Percentiles rank a stretch among this genome's conserved stretches.
These are phyloP conservation scores for Lycium barbarum DNA, from an alignment of 257 asterid species.

Conservation along the genomic window DNA sequence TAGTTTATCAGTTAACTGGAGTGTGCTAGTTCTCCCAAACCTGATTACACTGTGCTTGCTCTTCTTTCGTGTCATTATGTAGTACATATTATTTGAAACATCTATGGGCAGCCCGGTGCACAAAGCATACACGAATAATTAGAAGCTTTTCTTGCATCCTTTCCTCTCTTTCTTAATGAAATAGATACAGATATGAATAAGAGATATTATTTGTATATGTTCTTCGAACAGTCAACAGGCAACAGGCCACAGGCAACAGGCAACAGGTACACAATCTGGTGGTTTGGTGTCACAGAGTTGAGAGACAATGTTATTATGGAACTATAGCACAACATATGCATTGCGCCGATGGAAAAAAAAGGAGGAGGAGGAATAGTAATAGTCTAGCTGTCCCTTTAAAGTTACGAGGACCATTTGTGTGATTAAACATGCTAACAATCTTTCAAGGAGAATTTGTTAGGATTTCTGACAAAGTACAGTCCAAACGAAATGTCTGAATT, in stretches of 20 bases:
- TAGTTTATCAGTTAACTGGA: not conserved
- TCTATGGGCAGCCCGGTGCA: not conserved
- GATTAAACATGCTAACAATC: not conserved
- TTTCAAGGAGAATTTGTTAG: conserved; percentile 21
- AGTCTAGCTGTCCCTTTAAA: not conserved
- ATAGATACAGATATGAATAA: too few species aligned
- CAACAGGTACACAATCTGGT: not conserved
- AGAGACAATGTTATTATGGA: not conserved
- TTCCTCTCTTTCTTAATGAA: too few species aligned
- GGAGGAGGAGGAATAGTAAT: not conserved
- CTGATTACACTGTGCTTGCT: not conserved
- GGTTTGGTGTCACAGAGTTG: not conserved
- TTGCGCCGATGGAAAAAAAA: not conserved
- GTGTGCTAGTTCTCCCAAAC: conserved; percentile 18
- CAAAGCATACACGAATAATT: not conserved
- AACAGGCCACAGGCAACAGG: too few species aligned
- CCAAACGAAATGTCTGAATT: conserved; percentile 1
- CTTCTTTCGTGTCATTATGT: not conserved
- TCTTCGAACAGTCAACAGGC: not conserved
- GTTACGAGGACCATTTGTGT: not conserved
- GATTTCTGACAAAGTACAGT: not conserved
- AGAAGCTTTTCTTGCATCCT: not conserved
- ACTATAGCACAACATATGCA: not conserved
- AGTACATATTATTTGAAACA: not conserved
- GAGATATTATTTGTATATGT: not conserved